These are phyloP conservation scores for Amesomyces nigricolor DNA, from an alignment of 2,329 filamentous ascomycete species.

Conservation along the genomic window DNA sequence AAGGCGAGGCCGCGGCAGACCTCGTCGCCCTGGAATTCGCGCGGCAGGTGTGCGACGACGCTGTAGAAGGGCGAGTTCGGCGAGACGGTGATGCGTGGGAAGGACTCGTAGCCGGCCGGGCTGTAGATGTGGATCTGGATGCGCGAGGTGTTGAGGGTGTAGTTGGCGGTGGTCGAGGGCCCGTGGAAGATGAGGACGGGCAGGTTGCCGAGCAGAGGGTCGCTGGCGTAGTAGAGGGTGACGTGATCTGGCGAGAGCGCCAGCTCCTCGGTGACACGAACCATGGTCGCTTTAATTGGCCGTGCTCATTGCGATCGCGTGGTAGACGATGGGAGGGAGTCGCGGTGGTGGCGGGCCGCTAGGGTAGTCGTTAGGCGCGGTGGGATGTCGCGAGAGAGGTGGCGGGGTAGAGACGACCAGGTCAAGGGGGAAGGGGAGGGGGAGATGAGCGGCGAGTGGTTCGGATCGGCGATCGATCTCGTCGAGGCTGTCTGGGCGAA, in stretches of 20 bases:
- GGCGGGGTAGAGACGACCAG: neutral
- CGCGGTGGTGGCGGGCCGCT: neutral
- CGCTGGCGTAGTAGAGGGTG: conserved; percentile 82
- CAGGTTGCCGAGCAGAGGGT: conserved; percentile 74
- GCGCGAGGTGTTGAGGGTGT: conserved; percentile 80
- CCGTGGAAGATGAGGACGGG: conserved; percentile 89
- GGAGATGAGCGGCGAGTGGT: neutral
- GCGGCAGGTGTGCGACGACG: conserved; percentile 82
- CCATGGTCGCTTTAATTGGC: conserved; percentile 59
- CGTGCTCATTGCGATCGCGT: conserved; percentile 34
- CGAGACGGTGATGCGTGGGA: conserved; percentile 84
- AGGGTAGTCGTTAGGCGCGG: neutral
- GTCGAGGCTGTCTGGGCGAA: neutral
- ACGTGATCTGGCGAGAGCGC: conserved; percentile 75
- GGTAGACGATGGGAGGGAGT: neutral
- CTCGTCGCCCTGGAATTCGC: conserved; percentile 94
- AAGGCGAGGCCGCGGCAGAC: conserved; percentile 87
- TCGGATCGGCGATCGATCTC: neutral
- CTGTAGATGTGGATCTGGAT: conserved; percentile 93
- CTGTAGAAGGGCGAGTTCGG: conserved; percentile 87
- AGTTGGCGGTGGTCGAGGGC: conserved; percentile 81
- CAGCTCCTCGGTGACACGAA: conserved; percentile 73
- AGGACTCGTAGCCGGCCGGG: conserved; percentile 82
- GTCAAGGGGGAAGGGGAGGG: neutral
- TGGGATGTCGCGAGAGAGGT: neutral